Base-by-base conservation (phyloP, 176 grass and related monocot species). In the Lolium multiflorum region DNA sequence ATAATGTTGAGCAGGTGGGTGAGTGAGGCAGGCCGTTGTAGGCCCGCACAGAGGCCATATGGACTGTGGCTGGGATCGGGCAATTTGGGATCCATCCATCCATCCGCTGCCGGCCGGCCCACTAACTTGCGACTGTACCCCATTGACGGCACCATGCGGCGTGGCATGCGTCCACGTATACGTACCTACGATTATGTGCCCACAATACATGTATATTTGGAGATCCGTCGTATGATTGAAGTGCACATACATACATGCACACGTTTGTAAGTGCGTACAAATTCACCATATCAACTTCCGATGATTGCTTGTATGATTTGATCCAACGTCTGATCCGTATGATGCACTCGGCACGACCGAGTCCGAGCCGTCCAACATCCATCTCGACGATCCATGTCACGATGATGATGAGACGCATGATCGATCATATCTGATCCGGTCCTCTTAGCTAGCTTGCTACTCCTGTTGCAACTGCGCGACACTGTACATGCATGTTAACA, bases 321-420 rank as follows among this genome's bases (percentile, higher is more conserved):
- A 12, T 10, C 17, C 16, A 55, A 17, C 37, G 8, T 43, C 37
- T n/a, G 8, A 43, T 43, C 37, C 18, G 39, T 39, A 35, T 37
- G 39, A 31, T 20, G 18, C 12, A 11, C 9, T 20, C 1, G 38
- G 10, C 15, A 43, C 11, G 71, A 74, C 71, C 44, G 46, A 50
- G 71, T 47, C 46, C 12, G 21, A 56, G 17, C 17, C 54, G 17
- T 7, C 46, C 71, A 74, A 26, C 71, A 49, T 46, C n/a, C 43
- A 14, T 47, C 46, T 25, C 59, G 10, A 11, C 21, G 5, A 28
- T 14, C 10, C 11, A 64, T 11, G 16, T 35, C 31, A 70, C 11
- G 7, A 11, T 49, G 21, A 74, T 74, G 71, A 74, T 50, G 46
- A 73, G 70, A 48, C 7, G 28, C 65, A 68, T 73, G 41, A 72